Conservation (phyloP, 371 early-diverging fungal species). For the Batrachochytrium dendrobatidis region DNA sequence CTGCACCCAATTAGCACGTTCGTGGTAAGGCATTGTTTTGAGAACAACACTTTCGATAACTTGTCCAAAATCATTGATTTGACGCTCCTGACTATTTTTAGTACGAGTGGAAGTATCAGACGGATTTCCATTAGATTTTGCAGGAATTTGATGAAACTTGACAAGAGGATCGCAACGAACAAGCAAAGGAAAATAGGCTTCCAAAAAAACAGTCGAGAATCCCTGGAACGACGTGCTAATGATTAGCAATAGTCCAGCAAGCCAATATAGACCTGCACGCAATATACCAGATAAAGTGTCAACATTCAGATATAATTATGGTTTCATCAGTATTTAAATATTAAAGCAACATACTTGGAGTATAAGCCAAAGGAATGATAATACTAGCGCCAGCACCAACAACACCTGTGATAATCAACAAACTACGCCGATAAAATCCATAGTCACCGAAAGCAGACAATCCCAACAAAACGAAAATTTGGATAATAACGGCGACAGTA, state of each 20-base stretch:
- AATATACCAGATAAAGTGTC: not conserved
- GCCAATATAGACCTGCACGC: conserved; percentile 1
- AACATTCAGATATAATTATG: too few relatives aligned
- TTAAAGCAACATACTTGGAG: not conserved
- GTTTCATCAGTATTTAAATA: too few relatives aligned
- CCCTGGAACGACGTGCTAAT: not conserved
- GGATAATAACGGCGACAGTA: not conserved
- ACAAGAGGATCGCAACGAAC: not conserved
- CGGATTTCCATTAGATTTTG: too few relatives aligned
- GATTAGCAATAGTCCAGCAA: not conserved
- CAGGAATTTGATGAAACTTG: conserved; percentile 2
- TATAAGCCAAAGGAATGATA: not conserved
- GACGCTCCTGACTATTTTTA: not conserved
- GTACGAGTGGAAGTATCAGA: not conserved
- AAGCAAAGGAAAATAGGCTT: not conserved
- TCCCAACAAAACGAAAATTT: not conserved
- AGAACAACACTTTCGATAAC: not conserved
- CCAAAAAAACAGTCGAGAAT: not conserved
- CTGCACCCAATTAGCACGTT: not conserved
- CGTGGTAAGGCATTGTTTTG: not conserved
- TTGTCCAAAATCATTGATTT: not conserved
- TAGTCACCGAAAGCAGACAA: not conserved
- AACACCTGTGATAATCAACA: not conserved
- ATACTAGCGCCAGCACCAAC: not conserved
- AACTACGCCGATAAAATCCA: not conserved